Evolutionary conservation across 345 rosid genomes (phyloP).

Genomic region (Aegle marmelos): DNA sequence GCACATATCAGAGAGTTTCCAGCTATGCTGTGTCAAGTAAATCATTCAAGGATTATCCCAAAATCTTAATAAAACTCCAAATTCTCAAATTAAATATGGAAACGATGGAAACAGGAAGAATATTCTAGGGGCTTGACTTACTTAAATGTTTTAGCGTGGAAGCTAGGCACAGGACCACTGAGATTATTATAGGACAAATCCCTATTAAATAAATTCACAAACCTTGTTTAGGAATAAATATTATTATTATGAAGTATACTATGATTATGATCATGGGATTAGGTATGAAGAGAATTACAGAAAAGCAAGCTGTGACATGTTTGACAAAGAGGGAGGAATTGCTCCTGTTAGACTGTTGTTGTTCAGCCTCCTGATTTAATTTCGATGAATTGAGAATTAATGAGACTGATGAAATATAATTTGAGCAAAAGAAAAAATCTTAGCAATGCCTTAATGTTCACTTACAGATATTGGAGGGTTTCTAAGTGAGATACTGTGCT

Average conservation of each 20-base stretch:
- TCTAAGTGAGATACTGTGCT: constrained; percentile 42
- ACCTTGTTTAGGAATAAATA: neutral
- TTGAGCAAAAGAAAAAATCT: neutral
- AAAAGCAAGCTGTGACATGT: constrained; percentile 76
- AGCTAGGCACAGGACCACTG: constrained; percentile 53
- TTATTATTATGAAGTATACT: neutral
- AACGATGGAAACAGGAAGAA: neutral
- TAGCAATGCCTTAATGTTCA: neutral
- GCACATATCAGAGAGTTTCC: constrained; percentile 88
- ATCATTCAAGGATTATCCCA: neutral
- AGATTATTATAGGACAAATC: constrained; percentile 64
- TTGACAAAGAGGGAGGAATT: constrained; percentile 68
- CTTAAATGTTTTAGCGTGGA: constrained; percentile 61
- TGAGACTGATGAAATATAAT: neutral
- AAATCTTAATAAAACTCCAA: neutral
- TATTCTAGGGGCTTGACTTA: constrained; percentile 36
- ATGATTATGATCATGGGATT: neutral
- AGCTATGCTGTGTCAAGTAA: constrained; percentile 46
- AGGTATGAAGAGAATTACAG: constrained; percentile 47
- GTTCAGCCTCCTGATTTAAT: constrained; percentile 66
- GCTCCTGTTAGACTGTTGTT: constrained; percentile 69
- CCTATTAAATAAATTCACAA: constrained; percentile 24
- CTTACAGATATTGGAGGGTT: constrained; percentile 78
- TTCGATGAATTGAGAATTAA: constrained; percentile 8
- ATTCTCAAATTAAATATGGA: constrained; percentile 1